Base-by-base conservation (phyloP, 2,329 filamentous ascomycete genomes). In the Fusarium xylarioides region DNA sequence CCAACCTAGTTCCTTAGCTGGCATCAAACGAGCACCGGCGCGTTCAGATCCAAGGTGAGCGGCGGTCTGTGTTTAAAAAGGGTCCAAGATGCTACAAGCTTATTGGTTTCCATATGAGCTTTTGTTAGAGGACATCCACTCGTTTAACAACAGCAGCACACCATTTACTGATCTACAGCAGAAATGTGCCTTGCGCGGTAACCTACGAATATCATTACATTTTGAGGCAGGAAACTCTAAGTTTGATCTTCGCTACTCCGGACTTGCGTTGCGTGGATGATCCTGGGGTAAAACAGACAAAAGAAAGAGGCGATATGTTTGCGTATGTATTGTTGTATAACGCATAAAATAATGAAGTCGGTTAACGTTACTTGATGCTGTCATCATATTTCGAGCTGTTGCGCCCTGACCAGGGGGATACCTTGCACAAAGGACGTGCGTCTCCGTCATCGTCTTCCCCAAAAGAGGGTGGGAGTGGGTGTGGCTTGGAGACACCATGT, bases 151-250 rank as follows among this genome's bases (percentile, higher is more conserved):
- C 43, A 32, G 55, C 68, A 69, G 58, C 58, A 68, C 75, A 74
- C 74, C 75, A 75, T 62, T 38, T 47, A 73, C 74, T 42, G 71
- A 73, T 73, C 70, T 65, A 53, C 70, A 66, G 37, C 19, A 50
- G 37, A 32, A 59, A 40, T 71, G 49, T 71, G 70, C 66, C 70
- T 74, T 59, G 52, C 34, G 40, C 30, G 23, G 19, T 49, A 49
- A 37, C 53, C 50, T 16, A 44, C 28, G 66, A 49, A 53, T 42
- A 61, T 61, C 40, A 49, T 57, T 35, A 28, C 32, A 35, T 47
- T 58, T 38, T 40, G 42, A 59, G 49, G 60, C 52, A 61, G 37
- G 47, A 60, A 64, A 68, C 68, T 60, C 35, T 43, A 58, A 43
- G 14, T 19, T 32, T 37, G 34, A 68, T 54, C 26, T 65, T 21